Evolutionary conservation across 768 basidiomycete genomes (phyloP).

Genomic region (Russula sp.): DNA sequence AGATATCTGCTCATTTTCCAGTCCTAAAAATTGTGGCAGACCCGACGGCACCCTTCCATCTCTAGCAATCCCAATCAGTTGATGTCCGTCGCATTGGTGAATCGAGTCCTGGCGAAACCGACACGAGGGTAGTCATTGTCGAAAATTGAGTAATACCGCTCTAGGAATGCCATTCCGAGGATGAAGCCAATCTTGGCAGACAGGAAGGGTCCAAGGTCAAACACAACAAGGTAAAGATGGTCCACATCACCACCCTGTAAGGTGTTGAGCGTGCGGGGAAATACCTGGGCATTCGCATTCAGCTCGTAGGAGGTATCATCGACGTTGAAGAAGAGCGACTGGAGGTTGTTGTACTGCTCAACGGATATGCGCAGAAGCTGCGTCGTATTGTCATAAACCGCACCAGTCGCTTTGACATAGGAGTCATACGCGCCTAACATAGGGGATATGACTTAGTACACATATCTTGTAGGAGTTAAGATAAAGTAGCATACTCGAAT

Average conservation of each 20-base stretch:
- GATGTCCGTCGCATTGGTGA: constrained; percentile 45
- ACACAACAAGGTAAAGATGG: constrained; percentile 42
- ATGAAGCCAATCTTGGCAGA: constrained; percentile 54
- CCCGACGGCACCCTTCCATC: too few species aligned
- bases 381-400: constrained; percentile 34
- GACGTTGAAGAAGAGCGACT: constrained; percentile 38
- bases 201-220: background rate
- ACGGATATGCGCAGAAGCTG: constrained; percentile 37
- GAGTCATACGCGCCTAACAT: constrained; percentile 34
- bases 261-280: constrained; percentile 45
- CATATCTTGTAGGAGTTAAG: background rate
- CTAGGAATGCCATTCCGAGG: constrained; percentile 52
- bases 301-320: constrained; percentile 39
- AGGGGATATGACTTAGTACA: constrained; percentile 27
- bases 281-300: constrained; percentile 46
- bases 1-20: too few species aligned
- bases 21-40: too few species aligned
- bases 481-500: constrained; percentile 32
- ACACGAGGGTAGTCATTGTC: constrained; percentile 57
- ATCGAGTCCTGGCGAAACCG: constrained; percentile 53
- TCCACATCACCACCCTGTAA: constrained; percentile 41
- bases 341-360: constrained; percentile 35
- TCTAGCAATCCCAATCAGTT: constrained; percentile 31
- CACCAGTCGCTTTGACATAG: constrained; percentile 38
- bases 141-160: constrained; percentile 65